Conservation (phyloP, 2,329 filamentous ascomycete species). For the Cadophora luteo-olivacea region DNA sequence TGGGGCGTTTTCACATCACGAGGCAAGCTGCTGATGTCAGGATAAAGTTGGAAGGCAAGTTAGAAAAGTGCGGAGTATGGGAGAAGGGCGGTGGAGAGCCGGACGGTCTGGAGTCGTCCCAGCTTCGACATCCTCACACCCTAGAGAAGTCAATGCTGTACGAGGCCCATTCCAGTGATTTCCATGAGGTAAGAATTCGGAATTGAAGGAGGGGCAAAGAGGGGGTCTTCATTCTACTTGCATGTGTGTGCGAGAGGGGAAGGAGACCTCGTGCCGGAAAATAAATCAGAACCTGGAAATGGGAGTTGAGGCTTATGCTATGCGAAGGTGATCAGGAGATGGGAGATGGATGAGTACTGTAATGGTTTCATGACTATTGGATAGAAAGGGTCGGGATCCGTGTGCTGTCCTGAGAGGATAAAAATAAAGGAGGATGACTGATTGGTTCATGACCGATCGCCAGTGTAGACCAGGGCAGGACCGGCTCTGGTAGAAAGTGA, state of each 20-base stretch:
- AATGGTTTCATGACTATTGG: neutral
- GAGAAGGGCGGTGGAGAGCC: slow-evolving; percentile 8
- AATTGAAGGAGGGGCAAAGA: slow-evolving; percentile 14
- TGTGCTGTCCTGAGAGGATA: neutral
- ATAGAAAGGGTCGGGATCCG: neutral
- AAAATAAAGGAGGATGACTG: neutral
- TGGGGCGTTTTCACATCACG: slow-evolving; percentile 30
- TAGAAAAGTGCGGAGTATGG: neutral
- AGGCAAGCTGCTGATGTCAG: slow-evolving; percentile 21
- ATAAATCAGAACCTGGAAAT: slow-evolving; percentile 10
- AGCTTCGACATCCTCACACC: neutral
- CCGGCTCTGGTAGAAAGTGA: neutral
- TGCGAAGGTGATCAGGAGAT: neutral
- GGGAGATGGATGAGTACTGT: neutral
- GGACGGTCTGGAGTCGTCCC: neutral
- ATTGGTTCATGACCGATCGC: neutral
- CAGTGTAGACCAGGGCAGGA: neutral
- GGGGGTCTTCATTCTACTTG: slow-evolving; percentile 17
- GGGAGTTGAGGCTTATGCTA: slow-evolving; percentile 12
- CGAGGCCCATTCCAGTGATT: slow-evolving; percentile 24
- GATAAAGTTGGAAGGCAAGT: neutral
- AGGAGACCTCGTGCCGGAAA: slow-evolving; percentile 20
- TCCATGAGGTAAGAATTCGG: slow-evolving; percentile 35
- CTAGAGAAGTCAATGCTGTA: neutral
- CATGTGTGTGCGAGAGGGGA: slow-evolving; percentile 23